phyloP scores from a whole-genome alignment of 2,329 filamentous ascomycete species.

The Colletotrichum liriopes region DNA sequence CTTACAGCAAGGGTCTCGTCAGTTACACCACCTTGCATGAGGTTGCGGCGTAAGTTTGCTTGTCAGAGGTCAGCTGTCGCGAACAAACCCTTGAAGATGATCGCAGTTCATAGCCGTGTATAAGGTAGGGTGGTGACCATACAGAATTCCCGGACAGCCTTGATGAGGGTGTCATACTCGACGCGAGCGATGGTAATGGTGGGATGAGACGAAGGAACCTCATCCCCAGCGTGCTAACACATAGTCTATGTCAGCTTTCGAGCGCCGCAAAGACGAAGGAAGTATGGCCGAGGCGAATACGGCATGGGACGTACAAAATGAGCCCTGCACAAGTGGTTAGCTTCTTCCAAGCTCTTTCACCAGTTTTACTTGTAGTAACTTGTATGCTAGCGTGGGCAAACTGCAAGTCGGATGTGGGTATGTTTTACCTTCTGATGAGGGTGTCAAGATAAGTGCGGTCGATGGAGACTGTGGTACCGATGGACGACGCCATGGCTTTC shows the following conservation, averaged over 20 bases:
- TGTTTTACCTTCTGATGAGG: conserved; percentile 71
- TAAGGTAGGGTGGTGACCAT: conserved; percentile 46
- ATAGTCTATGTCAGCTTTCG: conserved; percentile 7
- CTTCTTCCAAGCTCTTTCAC: conserved; percentile 2
- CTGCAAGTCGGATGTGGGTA: conserved; percentile 7
- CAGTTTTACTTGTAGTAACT: conserved; percentile 6
- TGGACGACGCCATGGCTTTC: conserved; percentile 47
- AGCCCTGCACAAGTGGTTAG: conserved; percentile 45
- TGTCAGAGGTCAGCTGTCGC: conserved; percentile 31
- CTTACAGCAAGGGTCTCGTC: conserved; percentile 64
- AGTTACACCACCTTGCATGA: conserved; percentile 64
- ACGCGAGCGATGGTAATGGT: conserved; percentile 69
- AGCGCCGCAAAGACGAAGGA: background rate
- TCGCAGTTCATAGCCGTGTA: background rate
- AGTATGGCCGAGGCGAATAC: background rate
- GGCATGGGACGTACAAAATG: conserved; percentile 48
- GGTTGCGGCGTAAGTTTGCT: conserved; percentile 65
- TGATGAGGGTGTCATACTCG: conserved; percentile 74
- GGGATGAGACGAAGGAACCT: conserved; percentile 45
- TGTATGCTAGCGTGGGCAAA: background rate
- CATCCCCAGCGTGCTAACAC: conserved; percentile 45
- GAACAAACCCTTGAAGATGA: conserved; percentile 4
- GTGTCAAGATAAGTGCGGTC: conserved; percentile 74
- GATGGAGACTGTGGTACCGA: conserved; percentile 55
- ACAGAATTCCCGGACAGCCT: conserved; percentile 70